phyloP scores from a whole-genome alignment of 2,329 filamentous ascomycete genomes.

The Colletotrichum sojae region DNA sequence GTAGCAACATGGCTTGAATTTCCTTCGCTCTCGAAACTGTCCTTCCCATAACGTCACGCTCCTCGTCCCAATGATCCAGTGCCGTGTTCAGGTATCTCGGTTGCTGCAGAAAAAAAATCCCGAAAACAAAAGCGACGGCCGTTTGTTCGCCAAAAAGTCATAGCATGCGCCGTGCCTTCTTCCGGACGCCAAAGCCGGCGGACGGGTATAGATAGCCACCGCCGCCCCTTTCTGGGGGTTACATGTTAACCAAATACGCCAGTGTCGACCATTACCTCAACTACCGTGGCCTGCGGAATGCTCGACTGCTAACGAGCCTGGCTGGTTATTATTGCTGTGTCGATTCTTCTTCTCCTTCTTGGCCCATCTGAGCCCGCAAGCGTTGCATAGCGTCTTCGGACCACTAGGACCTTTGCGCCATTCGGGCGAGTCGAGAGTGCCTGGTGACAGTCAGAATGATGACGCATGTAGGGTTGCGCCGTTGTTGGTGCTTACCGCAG shows the following conservation, averaged over 20 bases:
- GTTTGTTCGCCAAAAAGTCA: constrained; percentile 33
- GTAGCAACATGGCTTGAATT: constrained; percentile 36
- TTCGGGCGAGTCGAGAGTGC: constrained; percentile 91
- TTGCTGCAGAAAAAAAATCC: constrained; percentile 28
- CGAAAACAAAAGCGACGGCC: constrained; percentile 32
- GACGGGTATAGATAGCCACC: neutral
- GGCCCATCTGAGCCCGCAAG: constrained; percentile 84
- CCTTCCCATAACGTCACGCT: constrained; percentile 15
- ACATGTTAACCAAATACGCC: constrained; percentile 17
- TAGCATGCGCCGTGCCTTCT: constrained; percentile 30
- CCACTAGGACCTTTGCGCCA: constrained; percentile 95
- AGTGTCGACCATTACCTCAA: constrained; percentile 22
- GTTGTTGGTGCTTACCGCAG: constrained; percentile 74
- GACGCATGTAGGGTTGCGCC: neutral
- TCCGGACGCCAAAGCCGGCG: constrained; percentile 29
- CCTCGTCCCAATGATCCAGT: constrained; percentile 23
- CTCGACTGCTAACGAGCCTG: constrained; percentile 35
- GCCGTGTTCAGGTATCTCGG: constrained; percentile 38
- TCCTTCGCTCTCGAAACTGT: constrained; percentile 33
- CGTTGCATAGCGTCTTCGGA: constrained; percentile 96
- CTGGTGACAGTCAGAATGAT: constrained; percentile 53
- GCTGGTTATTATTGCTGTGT: constrained; percentile 25
- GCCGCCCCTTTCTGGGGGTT: constrained; percentile 1
- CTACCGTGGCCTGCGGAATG: constrained; percentile 26
- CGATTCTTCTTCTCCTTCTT: constrained; percentile 85